Evolutionary conservation across 331 rosid species (phyloP).

Genomic region (Pyracantha coccinea): DNA sequence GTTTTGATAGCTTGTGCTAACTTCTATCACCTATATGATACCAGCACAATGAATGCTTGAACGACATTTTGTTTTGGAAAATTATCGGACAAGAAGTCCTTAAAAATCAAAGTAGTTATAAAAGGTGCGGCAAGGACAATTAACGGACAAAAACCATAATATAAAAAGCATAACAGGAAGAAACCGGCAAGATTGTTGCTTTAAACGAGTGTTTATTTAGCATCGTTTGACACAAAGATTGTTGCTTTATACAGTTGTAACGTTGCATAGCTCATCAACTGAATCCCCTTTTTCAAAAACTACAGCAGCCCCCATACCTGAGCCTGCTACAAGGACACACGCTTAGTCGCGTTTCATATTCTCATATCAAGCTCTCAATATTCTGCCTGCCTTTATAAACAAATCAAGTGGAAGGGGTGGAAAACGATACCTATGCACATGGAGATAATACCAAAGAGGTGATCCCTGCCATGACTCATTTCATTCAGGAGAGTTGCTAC

Average conservation of each 20-base stretch:
- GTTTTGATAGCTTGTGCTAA: too few relatives aligned
- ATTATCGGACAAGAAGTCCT: too few relatives aligned
- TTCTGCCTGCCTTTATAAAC: background rate
- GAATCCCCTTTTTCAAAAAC: conserved; percentile 75
- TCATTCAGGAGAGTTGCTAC: conserved; percentile 74
- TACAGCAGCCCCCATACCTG: conserved; percentile 96
- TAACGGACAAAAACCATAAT: too few relatives aligned
- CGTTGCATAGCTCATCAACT: conserved; percentile 30
- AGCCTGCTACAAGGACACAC: conserved; percentile 38
- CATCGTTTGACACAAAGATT: conserved; percentile 8
- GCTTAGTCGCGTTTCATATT: background rate
- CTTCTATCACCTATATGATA: too few relatives aligned
- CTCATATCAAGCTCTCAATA: background rate
- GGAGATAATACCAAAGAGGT: conserved; percentile 75
- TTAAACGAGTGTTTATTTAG: conserved; percentile 9
- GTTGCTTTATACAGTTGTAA: conserved; percentile 6
- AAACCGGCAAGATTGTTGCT: background rate
- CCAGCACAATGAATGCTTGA: too few relatives aligned
- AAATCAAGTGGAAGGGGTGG: background rate
- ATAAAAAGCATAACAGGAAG: too few relatives aligned
- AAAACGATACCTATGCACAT: conserved; percentile 83
- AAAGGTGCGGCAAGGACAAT: too few relatives aligned
- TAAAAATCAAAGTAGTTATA: too few relatives aligned
- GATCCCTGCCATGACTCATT: conserved; percentile 72
- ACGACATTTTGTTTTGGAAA: too few relatives aligned